These are phyloP conservation scores for Magnusiomyces paraingens DNA, from an alignment of 1,139 yeast genomes.

Conservation along the genomic window DNA sequence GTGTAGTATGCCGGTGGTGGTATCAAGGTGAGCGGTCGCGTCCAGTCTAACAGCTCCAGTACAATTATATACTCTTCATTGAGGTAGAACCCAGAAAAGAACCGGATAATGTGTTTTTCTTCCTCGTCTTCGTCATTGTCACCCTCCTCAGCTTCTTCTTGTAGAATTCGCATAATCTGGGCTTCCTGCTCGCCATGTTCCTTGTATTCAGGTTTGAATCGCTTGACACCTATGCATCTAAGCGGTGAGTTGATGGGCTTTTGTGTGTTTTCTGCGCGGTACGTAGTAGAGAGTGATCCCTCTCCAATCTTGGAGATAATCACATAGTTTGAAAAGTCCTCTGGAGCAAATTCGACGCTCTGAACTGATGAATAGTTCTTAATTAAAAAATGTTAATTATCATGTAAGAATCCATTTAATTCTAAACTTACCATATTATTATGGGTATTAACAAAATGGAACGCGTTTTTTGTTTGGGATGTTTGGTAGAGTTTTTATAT, in stretches of 20 bases:
- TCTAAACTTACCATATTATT: too few relatives aligned
- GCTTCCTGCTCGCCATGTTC: conserved; percentile 20
- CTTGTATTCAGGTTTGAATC: conserved; percentile 16
- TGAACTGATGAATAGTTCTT: too few relatives aligned
- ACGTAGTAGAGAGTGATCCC: conserved; percentile 18
- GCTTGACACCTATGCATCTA: conserved; percentile 21
- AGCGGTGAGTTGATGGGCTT: conserved; percentile 13
- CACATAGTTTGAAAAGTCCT: conserved; percentile 6
- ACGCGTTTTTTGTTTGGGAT: too few relatives aligned
- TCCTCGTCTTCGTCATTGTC: conserved; percentile 1
- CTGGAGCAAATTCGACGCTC: neutral
- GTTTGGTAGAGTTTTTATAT: too few relatives aligned
- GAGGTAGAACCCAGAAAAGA: conserved; percentile 17
- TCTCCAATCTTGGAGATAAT: conserved; percentile 16
- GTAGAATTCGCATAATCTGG: conserved; percentile 13
- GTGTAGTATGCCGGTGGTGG: conserved; percentile 4
- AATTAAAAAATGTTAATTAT: too few relatives aligned
- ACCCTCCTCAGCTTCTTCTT: neutral
- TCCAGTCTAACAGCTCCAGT: conserved; percentile 19
- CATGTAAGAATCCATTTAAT: too few relatives aligned
- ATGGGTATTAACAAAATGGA: too few relatives aligned
- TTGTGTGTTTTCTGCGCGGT: conserved; percentile 19
- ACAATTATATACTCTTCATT: conserved; percentile 18
- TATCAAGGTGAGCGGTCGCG: conserved; percentile 14
- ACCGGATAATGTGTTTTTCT: conserved; percentile 13